Percentiles rank a stretch among this genome's conserved stretches.
Conservation (phyloP, 1,139 yeast genomes). For the Protomyces inundatus region DNA sequence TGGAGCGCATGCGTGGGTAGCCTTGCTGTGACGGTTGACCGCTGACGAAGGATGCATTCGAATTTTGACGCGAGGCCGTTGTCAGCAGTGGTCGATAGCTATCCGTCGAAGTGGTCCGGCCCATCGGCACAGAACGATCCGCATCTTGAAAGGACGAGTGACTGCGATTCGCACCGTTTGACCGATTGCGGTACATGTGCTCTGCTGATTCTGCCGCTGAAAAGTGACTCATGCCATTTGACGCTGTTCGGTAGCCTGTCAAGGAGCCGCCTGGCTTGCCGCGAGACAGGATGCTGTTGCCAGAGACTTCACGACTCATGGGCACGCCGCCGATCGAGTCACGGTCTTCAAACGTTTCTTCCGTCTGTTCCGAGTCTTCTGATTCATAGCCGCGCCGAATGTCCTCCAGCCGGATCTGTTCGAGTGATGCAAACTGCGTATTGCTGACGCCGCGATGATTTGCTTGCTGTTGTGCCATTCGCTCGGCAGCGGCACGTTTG, state of each 20-base stretch:
- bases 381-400: slow-evolving; percentile 15
- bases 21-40: slow-evolving; percentile 1
- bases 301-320: slow-evolving; percentile 24
- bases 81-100: slow-evolving; percentile 6
- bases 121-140: slow-evolving; percentile 11
- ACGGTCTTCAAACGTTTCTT: slow-evolving; percentile 19
- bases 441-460: slow-evolving; percentile 8
- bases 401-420: slow-evolving; percentile 7
- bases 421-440: slow-evolving; percentile 15
- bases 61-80: neutral
- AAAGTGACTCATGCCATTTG: slow-evolving; percentile 7
- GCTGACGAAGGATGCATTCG: slow-evolving; percentile 8
- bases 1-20: slow-evolving; percentile 17
- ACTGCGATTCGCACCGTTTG: slow-evolving; percentile 15
- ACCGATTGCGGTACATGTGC: neutral
- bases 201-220: slow-evolving; percentile 18
- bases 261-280: slow-evolving; percentile 22
- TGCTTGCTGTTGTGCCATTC: neutral
- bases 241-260: slow-evolving; percentile 6
- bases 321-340: slow-evolving; percentile 15
- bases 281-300: slow-evolving; percentile 23
- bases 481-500: slow-evolving; percentile 4
- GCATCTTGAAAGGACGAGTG: slow-evolving; percentile 15
- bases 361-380: slow-evolving; percentile 15
- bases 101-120: slow-evolving; percentile 13